These are phyloP conservation scores for Zasmidium cellare DNA, from an alignment of 2,329 filamentous ascomycete genomes.

Conservation along the genomic window DNA sequence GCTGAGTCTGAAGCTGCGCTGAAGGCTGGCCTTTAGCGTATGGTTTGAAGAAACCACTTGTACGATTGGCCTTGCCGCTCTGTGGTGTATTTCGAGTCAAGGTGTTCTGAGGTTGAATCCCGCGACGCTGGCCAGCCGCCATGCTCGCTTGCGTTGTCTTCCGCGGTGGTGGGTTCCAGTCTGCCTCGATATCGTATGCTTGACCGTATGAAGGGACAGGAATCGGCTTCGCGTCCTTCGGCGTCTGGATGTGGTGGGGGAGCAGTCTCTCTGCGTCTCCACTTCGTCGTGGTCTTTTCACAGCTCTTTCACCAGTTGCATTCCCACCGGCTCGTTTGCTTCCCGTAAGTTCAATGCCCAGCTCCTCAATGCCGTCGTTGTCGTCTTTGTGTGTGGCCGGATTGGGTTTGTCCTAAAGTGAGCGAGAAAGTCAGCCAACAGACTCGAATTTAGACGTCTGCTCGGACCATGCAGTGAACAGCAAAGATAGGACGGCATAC, in stretches of 20 bases:
- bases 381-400: not conserved
- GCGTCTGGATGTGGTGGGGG: not conserved
- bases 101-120: not conserved
- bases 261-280: not conserved
- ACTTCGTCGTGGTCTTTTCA: not conserved
- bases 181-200: not conserved
- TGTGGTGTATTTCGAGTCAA: constrained; percentile 7
- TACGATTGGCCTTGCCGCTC: not conserved
- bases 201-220: not conserved
- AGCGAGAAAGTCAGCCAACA: not conserved
- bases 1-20: not conserved
- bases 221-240: constrained; percentile 1
- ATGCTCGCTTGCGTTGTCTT: not conserved
- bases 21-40: not conserved
- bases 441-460: not conserved
- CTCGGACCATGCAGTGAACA: not conserved
- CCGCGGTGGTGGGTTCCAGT: not conserved
- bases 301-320: not conserved
- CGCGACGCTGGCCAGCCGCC: not conserved
- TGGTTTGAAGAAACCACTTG: not conserved
- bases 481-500: too few species aligned
- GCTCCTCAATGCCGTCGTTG: not conserved
- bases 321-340: not conserved
- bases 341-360: not conserved
- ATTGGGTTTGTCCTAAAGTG: not conserved